A percentile compares a stretch with the other conserved stretches of the same genome.
These are phyloP conservation scores for Brassica rapa DNA, from an alignment of 345 rosid genomes.

Conservation along the genomic window DNA sequence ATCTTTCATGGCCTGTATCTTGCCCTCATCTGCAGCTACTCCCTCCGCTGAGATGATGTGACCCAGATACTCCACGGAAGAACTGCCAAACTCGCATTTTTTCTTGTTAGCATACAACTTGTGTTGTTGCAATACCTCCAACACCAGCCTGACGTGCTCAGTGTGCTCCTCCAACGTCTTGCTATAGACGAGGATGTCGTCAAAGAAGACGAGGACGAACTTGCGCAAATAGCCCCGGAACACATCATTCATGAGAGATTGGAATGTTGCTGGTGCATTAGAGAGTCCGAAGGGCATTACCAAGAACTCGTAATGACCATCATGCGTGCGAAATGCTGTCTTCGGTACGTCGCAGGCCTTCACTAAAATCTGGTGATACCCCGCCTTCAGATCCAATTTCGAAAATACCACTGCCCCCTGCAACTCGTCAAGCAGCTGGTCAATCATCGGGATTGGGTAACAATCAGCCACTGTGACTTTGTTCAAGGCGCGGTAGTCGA, in stretches of 20 bases:
- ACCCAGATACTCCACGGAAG: not conserved
- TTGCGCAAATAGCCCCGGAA: not conserved
- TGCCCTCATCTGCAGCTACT: not conserved
- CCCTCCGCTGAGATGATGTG: not conserved
- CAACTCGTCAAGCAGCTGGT: not conserved
- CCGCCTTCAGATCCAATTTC: not conserved
- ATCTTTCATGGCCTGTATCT: not conserved
- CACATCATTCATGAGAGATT: not conserved
- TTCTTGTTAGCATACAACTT: too few relatives aligned
- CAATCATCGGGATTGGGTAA: not conserved
- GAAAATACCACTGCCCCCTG: not conserved
- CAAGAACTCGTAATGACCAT: not conserved
- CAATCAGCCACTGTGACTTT: not conserved
- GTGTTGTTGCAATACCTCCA: not conserved
- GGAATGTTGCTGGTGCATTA: not conserved
- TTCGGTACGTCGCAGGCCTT: not conserved
- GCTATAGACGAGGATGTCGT: not conserved
- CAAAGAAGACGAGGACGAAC: not conserved
- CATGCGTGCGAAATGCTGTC: not conserved
- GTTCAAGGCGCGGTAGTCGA: not conserved
- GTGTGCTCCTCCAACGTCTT: not conserved
- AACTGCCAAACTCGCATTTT: not conserved
- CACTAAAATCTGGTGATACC: not conserved
- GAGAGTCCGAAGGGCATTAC: not conserved
- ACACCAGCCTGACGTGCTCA: not conserved